Percentiles rank a stretch among this genome's conserved stretches.
Evolutionary conservation across 1,139 yeast species (phyloP).

Genomic region (Blastobotrys persicus): DNA sequence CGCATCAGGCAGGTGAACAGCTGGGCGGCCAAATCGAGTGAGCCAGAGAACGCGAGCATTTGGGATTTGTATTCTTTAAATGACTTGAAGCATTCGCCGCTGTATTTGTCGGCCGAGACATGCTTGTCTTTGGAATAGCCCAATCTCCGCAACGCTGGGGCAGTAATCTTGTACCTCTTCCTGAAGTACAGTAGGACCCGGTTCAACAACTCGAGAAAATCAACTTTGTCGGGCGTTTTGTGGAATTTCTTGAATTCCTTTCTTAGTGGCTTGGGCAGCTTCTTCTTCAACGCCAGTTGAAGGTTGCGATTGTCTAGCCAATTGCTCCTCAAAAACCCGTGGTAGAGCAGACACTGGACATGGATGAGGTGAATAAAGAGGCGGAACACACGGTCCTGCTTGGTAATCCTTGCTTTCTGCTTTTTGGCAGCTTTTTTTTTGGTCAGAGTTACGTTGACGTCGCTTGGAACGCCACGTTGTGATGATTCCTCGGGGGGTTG

Average conservation of each 20-base stretch:
- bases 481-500: too few relatives aligned
- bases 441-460: not conserved
- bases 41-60: slow-evolving; percentile 43
- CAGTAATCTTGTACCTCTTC: not conserved
- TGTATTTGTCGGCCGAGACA: not conserved
- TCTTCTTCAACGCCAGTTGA: slow-evolving; percentile 12
- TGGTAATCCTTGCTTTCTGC: not conserved
- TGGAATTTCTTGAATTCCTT: slow-evolving; percentile 11
- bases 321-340: slow-evolving; percentile 15
- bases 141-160: not conserved
- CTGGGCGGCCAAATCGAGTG: slow-evolving; percentile 68
- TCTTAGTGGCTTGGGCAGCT: slow-evolving; percentile 7
- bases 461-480: not conserved
- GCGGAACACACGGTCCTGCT: not conserved
- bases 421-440: not conserved
- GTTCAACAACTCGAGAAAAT: slow-evolving; percentile 4
- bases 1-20: slow-evolving; percentile 68
- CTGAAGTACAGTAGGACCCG: slow-evolving; percentile 3
- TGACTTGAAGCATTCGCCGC: not conserved
- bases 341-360: slow-evolving; percentile 11
- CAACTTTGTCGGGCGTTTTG: slow-evolving; percentile 8
- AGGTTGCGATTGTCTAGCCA: slow-evolving; percentile 15
- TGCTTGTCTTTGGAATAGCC: not conserved
- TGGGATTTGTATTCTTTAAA: slow-evolving; percentile 8
- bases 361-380: slow-evolving; percentile 13